Conservation (phyloP, 331 rosid species). For the Dryas integrifolia region DNA sequence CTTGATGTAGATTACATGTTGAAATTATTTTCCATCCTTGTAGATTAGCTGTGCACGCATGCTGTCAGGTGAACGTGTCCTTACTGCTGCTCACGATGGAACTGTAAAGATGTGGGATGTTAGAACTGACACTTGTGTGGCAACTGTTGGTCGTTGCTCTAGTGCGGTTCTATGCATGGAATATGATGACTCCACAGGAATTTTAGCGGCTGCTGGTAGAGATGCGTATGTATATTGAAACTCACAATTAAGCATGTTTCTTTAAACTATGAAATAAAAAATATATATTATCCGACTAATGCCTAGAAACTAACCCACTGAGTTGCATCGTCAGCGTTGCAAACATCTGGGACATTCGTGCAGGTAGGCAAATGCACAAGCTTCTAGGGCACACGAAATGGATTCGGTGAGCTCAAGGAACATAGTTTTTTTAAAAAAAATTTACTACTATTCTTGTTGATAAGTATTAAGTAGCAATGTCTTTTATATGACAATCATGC, state of each 20-base stretch:
- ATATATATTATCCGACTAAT: not conserved
- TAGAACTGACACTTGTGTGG: slow-evolving; percentile 96
- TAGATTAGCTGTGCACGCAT: slow-evolving; percentile 94
- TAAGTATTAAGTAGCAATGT: not conserved
- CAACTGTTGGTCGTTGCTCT: slow-evolving; percentile 96
- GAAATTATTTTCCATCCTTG: slow-evolving; percentile 33
- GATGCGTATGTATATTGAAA: slow-evolving; percentile 65
- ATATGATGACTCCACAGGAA: slow-evolving; percentile 93
- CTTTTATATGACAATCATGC: slow-evolving; percentile 33
- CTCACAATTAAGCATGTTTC: slow-evolving; percentile 11
- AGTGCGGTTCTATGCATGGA: slow-evolving; percentile 96
- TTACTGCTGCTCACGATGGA: slow-evolving; percentile 94
- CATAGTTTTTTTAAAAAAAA: not conserved
- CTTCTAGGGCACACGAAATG: slow-evolving; percentile 92
- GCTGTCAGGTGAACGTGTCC: slow-evolving; percentile 96
- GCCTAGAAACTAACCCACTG: slow-evolving; percentile 24
- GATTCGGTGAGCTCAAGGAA: slow-evolving; percentile 60
- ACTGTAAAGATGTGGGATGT: slow-evolving; percentile 99
- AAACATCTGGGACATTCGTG: slow-evolving; percentile 91
- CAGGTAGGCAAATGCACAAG: slow-evolving; percentile 92
- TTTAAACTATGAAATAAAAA: slow-evolving; percentile 22
- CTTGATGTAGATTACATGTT: not conserved
- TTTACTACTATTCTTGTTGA: not conserved
- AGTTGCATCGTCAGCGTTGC: slow-evolving; percentile 58
- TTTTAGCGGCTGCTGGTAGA: slow-evolving; percentile 93